Evolutionary conservation across 768 basidiomycete species (phyloP), one percentile per base, ranked within the genome.

Genomic region (Tulasnella sp.): DNA sequence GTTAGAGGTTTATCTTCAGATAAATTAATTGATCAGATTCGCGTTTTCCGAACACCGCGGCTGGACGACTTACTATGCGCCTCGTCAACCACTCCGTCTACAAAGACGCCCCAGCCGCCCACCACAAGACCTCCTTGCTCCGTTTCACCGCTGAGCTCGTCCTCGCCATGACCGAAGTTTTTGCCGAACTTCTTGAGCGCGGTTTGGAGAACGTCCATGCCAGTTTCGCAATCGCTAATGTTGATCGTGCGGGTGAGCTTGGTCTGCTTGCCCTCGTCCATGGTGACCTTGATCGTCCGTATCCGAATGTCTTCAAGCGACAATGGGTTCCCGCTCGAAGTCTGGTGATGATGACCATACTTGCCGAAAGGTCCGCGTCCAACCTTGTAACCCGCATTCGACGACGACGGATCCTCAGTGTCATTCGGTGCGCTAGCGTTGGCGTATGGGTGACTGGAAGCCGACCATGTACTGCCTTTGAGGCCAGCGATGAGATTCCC

Each of bases 181-280:
- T 94, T 96, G 62, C 88, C 88, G 75, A 96, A 91, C 80, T 99
- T 99, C 78, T 88, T 91, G 74, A 99, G 82, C 0, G 92, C 95
- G 76, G 90, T 89, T 75, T 93, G 91, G 67, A 98, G 84, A 2
- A 98, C 87, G 77, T 98, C 94, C 2, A 90, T 84, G 9, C 94
- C 95, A 35, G 89, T 89, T 1, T 83, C 83, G 77, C 92, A 95
- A 34, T 91, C 87, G 3, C 88, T 86, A 14, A 94, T 89, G 77
- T 95, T 89, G 73, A 98, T 87, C 0, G 90, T 89, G 71, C 86
- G 87, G 34, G 39, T 71, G 12, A 26, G 70, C 67, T 78, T 78
- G 5, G 88, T 85, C 59, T 88, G 86, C 2, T 90, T 89, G 76
- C 93, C 94, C 12, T 94, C 95, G 1, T 89, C 89, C 47, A 95